Percentiles rank a stretch among this genome's conserved stretches.
phyloP scores from a whole-genome alignment of 257 asterid genomes.

The Rhazya stricta region DNA sequence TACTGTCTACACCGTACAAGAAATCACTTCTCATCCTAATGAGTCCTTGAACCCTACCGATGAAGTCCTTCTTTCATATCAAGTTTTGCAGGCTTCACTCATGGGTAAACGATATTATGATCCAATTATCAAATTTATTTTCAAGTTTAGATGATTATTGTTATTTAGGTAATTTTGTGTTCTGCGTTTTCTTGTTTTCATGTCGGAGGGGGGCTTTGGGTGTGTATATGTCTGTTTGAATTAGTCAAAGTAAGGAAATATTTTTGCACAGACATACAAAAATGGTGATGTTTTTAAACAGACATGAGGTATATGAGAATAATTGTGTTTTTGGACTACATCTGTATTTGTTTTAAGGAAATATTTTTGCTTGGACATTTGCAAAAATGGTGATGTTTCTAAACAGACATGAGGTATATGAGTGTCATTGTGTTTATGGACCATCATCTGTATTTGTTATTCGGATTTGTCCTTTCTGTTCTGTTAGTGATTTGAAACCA shows the following conservation, averaged over 20 bases:
- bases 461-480: neutral
- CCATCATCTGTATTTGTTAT: neutral
- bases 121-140: neutral
- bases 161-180: neutral
- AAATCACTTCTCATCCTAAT: conserved; percentile 21
- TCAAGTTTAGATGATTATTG: neutral
- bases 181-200: neutral
- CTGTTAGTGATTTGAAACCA: neutral
- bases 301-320: neutral
- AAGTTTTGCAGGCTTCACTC: conserved; percentile 29
- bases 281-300: neutral
- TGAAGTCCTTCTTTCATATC: conserved; percentile 20
- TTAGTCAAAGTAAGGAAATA: neutral
- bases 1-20: conserved; percentile 25
- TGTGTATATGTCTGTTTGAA: neutral
- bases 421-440: neutral
- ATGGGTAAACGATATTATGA: conserved; percentile 24
- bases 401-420: neutral
- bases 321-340: neutral
- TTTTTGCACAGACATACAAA: neutral
- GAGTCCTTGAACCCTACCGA: conserved; percentile 28
- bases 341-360: neutral
- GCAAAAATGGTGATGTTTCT: neutral
- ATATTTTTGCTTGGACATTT: neutral
- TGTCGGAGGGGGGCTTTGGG: neutral